These are phyloP conservation scores for Postia placenta DNA, from an alignment of 768 basidiomycete species.

Conservation along the genomic window DNA sequence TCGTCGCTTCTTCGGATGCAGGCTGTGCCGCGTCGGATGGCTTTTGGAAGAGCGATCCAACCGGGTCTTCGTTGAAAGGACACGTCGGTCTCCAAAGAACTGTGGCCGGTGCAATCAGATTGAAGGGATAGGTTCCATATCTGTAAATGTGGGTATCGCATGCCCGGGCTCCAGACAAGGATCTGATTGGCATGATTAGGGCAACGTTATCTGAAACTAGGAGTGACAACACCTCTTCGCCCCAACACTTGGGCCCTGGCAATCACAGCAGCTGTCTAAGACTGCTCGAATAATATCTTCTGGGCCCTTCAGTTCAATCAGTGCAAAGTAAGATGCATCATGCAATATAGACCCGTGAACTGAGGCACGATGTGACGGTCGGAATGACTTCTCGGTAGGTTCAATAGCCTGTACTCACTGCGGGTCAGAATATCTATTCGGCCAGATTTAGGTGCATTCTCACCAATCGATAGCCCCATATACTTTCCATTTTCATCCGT, in stretches of 20 bases:
- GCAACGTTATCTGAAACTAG: not conserved
- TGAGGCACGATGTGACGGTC: slow-evolving; percentile 87
- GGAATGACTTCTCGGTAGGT: slow-evolving; percentile 88
- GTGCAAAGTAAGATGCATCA: slow-evolving; percentile 81
- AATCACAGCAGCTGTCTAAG: slow-evolving; percentile 57
- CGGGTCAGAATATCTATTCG: not conserved
- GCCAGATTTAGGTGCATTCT: slow-evolving; percentile 12
- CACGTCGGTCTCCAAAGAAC: slow-evolving; percentile 63
- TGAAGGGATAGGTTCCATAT: slow-evolving; percentile 56
- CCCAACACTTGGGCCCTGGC: slow-evolving; percentile 53
- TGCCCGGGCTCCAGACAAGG: slow-evolving; percentile 55
- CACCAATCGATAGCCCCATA: slow-evolving; percentile 90
- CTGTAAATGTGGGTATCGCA: slow-evolving; percentile 67
- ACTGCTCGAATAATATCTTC: slow-evolving; percentile 45
- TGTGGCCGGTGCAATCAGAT: slow-evolving; percentile 61
- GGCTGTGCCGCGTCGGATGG: too few species aligned
- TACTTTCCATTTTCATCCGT: slow-evolving; percentile 88
- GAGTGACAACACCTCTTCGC: slow-evolving; percentile 44
- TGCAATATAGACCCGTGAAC: slow-evolving; percentile 81
- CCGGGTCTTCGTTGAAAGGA: not conserved
- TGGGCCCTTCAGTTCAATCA: slow-evolving; percentile 68
- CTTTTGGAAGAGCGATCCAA: too few species aligned
- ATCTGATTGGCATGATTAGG: slow-evolving; percentile 36
- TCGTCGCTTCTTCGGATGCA: not conserved
- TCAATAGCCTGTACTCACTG: slow-evolving; percentile 54